Conservation (phyloP, 2,329 filamentous ascomycete genomes). For the Rhinocladiella similis region DNA sequence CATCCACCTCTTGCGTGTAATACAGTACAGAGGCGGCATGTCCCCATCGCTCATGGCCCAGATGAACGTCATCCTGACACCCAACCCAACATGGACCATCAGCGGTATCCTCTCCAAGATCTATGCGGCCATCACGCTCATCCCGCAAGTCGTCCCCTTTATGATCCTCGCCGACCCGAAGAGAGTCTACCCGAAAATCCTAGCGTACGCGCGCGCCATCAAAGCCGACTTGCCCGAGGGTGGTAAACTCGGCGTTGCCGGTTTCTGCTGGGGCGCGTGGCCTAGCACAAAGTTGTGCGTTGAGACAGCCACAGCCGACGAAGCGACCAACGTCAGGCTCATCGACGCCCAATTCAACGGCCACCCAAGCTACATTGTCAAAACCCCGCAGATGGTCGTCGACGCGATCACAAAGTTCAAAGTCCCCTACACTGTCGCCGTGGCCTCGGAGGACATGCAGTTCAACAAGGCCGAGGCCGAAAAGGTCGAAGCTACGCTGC, state of each 20-base stretch:
- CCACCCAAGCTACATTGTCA: slow-evolving; percentile 49
- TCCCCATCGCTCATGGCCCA: slow-evolving; percentile 14
- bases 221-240: slow-evolving; percentile 29
- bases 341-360: slow-evolving; percentile 54
- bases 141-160: slow-evolving; percentile 18
- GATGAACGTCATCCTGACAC: slow-evolving; percentile 20
- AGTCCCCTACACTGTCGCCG: slow-evolving; percentile 21
- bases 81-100: slow-evolving; percentile 3
- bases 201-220: slow-evolving; percentile 37
- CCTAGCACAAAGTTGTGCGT: slow-evolving; percentile 49
- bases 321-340: slow-evolving; percentile 29
- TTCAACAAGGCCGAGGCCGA: slow-evolving; percentile 46
- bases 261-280: slow-evolving; percentile 64
- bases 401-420: slow-evolving; percentile 25
- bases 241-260: slow-evolving; percentile 51
- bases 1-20: no score
- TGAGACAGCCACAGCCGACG: slow-evolving; percentile 23
- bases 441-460: slow-evolving; percentile 42
- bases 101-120: slow-evolving; percentile 10
- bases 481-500: slow-evolving; percentile 22
- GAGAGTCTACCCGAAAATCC: slow-evolving; percentile 34
- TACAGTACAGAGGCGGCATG: slow-evolving; percentile 26
- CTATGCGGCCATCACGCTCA: slow-evolving; percentile 4
- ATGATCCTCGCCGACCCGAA: slow-evolving; percentile 29
- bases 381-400: slow-evolving; percentile 45